phyloP scores from a whole-genome alignment of 1,139 yeast genomes.

The Suhomyces yuchorum region DNA sequence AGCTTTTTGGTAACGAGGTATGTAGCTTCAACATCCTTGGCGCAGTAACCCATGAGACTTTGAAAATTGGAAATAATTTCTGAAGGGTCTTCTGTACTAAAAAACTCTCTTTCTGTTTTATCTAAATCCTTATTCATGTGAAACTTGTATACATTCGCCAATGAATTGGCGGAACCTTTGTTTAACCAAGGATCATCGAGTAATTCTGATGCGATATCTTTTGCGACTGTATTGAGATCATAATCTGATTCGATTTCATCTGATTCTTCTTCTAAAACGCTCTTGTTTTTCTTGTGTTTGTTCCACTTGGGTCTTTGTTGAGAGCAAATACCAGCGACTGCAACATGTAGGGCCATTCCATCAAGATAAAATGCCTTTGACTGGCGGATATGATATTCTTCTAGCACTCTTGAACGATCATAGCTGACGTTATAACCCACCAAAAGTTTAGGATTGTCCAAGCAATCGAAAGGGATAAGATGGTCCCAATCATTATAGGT shows the following conservation, averaged over 20 bases:
- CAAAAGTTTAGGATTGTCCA: constrained; percentile 54
- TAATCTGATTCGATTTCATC: constrained; percentile 4
- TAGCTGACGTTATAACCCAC: constrained; percentile 91
- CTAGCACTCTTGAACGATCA: constrained; percentile 83
- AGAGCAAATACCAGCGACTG: constrained; percentile 90
- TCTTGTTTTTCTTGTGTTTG: constrained; percentile 51
- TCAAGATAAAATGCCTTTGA: constrained; percentile 81
- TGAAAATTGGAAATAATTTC: constrained; percentile 62
- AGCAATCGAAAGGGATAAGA: constrained; percentile 70
- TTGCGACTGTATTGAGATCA: constrained; percentile 1
- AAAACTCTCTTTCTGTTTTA: constrained; percentile 66
- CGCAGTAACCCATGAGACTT: constrained; percentile 74
- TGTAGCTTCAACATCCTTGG: constrained; percentile 79
- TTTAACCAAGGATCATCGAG: constrained; percentile 75
- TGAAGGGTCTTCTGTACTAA: constrained; percentile 56
- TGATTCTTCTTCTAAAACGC: constrained; percentile 19
- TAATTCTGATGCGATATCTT: constrained; percentile 27
- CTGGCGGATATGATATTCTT: constrained; percentile 72
- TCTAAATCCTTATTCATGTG: constrained; percentile 75
- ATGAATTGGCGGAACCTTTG: constrained; percentile 75
- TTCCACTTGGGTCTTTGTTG: constrained; percentile 84
- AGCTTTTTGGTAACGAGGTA: constrained; percentile 67
- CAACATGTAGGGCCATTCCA: constrained; percentile 91
- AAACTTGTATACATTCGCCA: constrained; percentile 77
- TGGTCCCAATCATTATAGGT: constrained; percentile 53